These are phyloP conservation scores for Xylaria longipes DNA, from an alignment of 495 filamentous ascomycete species.

Conservation along the genomic window DNA sequence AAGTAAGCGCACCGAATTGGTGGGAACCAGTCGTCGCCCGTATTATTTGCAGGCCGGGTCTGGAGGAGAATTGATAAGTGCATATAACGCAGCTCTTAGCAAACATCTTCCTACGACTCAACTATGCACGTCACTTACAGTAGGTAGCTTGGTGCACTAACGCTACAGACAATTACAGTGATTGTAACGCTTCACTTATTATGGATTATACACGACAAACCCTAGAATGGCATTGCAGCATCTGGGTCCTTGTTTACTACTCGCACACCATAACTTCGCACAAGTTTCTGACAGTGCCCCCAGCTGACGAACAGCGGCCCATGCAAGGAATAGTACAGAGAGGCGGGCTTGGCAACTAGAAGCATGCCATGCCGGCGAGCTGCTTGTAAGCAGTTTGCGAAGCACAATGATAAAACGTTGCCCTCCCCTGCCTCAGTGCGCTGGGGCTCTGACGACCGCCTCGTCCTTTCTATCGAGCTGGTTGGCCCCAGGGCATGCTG, in stretches of 20 bases:
- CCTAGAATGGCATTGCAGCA: not conserved
- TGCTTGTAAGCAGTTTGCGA: not conserved
- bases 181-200: not conserved
- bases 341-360: too few relatives aligned
- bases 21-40: too few relatives aligned
- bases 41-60: too few relatives aligned
- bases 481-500: not conserved
- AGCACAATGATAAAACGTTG: not conserved
- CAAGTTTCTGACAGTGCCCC: not conserved
- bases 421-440: not conserved
- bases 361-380: not conserved
- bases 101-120: not conserved
- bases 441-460: not conserved
- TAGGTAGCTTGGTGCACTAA: not conserved
- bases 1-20: too few relatives aligned
- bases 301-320: not conserved
- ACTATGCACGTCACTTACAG: too few relatives aligned
- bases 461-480: not conserved
- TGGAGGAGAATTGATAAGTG: too few relatives aligned
- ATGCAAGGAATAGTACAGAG: not conserved
- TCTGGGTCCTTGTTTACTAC: not conserved
- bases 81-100: not conserved
- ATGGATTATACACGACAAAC: not conserved
- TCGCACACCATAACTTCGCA: too few relatives aligned
- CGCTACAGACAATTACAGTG: not conserved